Conservation (phyloP, 306 rosid genomes). For the Mucuna pruriens region DNA sequence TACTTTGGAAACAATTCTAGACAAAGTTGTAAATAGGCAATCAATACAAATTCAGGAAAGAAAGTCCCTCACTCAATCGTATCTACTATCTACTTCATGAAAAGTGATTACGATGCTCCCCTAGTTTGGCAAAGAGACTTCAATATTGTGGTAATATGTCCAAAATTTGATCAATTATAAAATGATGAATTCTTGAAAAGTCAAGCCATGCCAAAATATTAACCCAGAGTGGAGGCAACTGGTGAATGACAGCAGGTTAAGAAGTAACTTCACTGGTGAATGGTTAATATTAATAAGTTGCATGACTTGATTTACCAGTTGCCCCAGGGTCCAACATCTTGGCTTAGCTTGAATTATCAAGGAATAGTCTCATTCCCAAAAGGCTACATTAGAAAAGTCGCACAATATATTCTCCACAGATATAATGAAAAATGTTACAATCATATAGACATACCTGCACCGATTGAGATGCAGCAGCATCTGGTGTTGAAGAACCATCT, state of each 20-base stretch:
- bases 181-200: conserved; percentile 8
- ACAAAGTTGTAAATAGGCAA: not conserved
- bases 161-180: not conserved
- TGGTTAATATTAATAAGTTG: conserved; percentile 15
- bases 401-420: not conserved
- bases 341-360: conserved; percentile 21
- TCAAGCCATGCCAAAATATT: conserved; percentile 29
- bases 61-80: not conserved
- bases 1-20: not conserved
- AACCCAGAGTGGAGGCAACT: not conserved
- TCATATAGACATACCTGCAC: conserved; percentile 60
- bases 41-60: conserved; percentile 3
- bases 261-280: not conserved
- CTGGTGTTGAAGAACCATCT: conserved; percentile 73
- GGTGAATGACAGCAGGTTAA: not conserved
- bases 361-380: conserved; percentile 7
- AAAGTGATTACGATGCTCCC: conserved; percentile 8
- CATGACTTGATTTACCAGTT: conserved; percentile 24
- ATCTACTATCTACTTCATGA: conserved; percentile 11
- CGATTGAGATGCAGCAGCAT: conserved; percentile 59
- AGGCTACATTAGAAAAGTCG: conserved; percentile 18
- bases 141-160: not conserved
- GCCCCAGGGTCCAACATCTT: conserved; percentile 18
- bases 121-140: conserved; percentile 12
- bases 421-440: conserved; percentile 12